These are phyloP conservation scores for Xenoacremonium recifei DNA, from an alignment of 2,329 filamentous ascomycete species.

Conservation along the genomic window DNA sequence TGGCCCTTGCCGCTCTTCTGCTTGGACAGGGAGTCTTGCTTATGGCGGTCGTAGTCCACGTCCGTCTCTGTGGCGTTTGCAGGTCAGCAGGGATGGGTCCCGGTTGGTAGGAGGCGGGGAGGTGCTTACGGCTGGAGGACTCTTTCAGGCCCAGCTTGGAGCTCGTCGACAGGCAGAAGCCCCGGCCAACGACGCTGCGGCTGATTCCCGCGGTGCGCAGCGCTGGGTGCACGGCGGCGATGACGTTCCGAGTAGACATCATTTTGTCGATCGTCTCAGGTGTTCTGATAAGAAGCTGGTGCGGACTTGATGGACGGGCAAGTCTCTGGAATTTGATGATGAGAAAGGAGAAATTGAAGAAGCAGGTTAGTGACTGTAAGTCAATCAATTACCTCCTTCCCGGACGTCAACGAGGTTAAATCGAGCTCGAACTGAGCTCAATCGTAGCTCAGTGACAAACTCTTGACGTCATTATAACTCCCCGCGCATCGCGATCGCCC, in stretches of 20 bases:
- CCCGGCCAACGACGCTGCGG: conserved; percentile 22
- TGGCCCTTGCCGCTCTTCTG: conserved; percentile 67
- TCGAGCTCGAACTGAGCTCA: not conserved
- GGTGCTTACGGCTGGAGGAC: conserved; percentile 33
- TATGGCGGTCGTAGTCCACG: conserved; percentile 54
- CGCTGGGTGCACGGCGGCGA: conserved; percentile 9
- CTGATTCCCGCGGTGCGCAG: conserved; percentile 20
- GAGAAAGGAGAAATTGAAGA: not conserved
- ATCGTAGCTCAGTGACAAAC: not conserved
- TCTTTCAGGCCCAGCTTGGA: conserved; percentile 34
- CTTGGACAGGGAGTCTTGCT: conserved; percentile 62
- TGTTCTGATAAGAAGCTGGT: not conserved
- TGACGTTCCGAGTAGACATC: conserved; percentile 21
- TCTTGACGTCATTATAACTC: not conserved
- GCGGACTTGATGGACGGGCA: not conserved
- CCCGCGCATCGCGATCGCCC: not conserved
- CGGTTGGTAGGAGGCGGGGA: not conserved
- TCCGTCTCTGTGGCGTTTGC: conserved; percentile 29
- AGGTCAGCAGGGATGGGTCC: not conserved
- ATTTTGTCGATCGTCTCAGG: conserved; percentile 10
- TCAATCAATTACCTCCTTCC: not conserved
- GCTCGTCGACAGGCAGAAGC: conserved; percentile 28
- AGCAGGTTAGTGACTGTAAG: too few relatives aligned
- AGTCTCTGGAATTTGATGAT: not conserved
- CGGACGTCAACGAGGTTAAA: not conserved